Base-by-base conservation (phyloP, 768 basidiomycete genomes). In the Mycena vulgaris region DNA sequence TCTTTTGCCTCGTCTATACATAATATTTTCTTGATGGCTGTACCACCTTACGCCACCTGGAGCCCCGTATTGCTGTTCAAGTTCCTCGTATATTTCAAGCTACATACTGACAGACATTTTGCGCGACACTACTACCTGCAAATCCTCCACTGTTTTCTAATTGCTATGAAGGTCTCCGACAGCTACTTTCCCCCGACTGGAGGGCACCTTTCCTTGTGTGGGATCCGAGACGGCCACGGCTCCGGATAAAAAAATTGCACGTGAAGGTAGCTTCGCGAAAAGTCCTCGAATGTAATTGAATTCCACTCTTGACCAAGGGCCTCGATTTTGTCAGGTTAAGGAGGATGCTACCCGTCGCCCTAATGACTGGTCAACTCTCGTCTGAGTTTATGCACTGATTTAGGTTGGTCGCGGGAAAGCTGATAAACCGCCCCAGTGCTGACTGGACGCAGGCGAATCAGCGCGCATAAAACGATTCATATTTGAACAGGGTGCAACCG, bases 211-310 rank as follows among this genome's bases (percentile, higher is more conserved):
- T 27, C 65, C 53, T 75, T 93, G 92, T 2, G 90, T 90, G 5
- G 92, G 92, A 76, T 93, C 92, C 0, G 92, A 87, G 16, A 92
- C 84, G 0, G 86, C 88, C 35, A 93, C 70, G 27, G 80, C 81
- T 39, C 86, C 82, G 2, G 82, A 79, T 14, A n/a, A 79, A 71
- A 25, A 84, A 49, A 17, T 83, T 76, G 68, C 87, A 86, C 10
- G 89, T 83, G 17, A 90, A 62, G 3, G 82, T 83, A 7, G 83
- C 75, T n/a, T n/a, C n/a, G n/a, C 39, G 73, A 78, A 14, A 81
- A 79, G 2, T 77, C 63, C 10, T 68, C 69, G 35, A 86, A 74
- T 8, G 73, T 69, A 27, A 60, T 48, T 0, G 84, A 84, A 27
- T 77, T 69, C 83, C 86, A 88, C 33, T 77, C 69, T 17, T 80